These are phyloP conservation scores for Colletotrichum tamarilloi DNA, from an alignment of 2,329 filamentous ascomycete genomes.

Conservation along the genomic window DNA sequence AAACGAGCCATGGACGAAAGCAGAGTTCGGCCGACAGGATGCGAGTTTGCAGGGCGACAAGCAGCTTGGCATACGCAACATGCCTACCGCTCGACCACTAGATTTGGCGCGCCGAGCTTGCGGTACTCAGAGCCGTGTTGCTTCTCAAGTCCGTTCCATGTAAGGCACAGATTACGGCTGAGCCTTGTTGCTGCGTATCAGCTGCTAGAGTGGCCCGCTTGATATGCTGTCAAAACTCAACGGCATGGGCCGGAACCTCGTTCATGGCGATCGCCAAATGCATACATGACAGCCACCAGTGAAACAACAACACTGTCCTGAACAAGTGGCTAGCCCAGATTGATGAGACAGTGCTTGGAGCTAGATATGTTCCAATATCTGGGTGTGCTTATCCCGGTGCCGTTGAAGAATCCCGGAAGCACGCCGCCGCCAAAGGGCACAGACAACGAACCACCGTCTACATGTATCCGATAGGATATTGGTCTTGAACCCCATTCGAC, in stretches of 20 bases:
- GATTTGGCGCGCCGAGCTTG: slow-evolving; percentile 16
- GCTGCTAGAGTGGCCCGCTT: background rate
- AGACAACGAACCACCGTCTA: slow-evolving; percentile 10
- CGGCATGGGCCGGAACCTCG: slow-evolving; percentile 5
- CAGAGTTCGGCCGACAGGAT: slow-evolving; percentile 17
- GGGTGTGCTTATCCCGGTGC: slow-evolving; percentile 19
- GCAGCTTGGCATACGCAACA: slow-evolving; percentile 25
- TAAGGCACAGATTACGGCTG: slow-evolving; percentile 24
- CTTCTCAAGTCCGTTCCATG: slow-evolving; percentile 20
- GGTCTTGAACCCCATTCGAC: background rate
- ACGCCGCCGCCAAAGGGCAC: slow-evolving; percentile 13
- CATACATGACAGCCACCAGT: background rate
- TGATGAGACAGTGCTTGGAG: slow-evolving; percentile 10
- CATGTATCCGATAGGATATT: background rate
- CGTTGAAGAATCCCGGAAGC: slow-evolving; percentile 26
- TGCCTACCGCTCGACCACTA: slow-evolving; percentile 11
- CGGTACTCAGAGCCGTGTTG: background rate
- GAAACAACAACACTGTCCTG: slow-evolving; percentile 8
- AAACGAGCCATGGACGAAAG: slow-evolving; percentile 12
- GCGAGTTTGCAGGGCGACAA: slow-evolving; percentile 19
- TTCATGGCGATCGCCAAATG: slow-evolving; percentile 7
- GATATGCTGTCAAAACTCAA: background rate
- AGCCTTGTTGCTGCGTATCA: slow-evolving; percentile 1
- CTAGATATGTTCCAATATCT: slow-evolving; percentile 8
- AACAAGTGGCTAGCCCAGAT: background rate